Percentiles rank a stretch among this genome's conserved stretches.
Conservation (phyloP, 2,329 filamentous ascomycete genomes). For the Davidsoniella australis region DNA sequence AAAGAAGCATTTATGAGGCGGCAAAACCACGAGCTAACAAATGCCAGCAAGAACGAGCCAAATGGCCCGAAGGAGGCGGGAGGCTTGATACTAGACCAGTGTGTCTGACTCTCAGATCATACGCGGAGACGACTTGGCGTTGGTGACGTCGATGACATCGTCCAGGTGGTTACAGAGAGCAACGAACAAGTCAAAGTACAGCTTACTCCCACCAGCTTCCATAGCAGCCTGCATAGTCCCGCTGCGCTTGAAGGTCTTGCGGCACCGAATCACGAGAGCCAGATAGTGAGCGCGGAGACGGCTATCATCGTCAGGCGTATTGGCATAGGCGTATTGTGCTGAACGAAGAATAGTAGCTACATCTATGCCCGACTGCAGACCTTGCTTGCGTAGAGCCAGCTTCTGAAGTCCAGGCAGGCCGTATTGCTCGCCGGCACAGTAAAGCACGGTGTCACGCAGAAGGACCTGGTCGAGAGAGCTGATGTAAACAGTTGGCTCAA, state of each 20-base stretch:
- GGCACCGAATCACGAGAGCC: constrained; percentile 90
- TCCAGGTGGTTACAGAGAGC: constrained; percentile 97
- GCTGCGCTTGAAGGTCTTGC: constrained; percentile 94
- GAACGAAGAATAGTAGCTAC: constrained; percentile 81
- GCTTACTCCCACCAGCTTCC: constrained; percentile 74
- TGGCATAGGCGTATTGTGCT: constrained; percentile 86
- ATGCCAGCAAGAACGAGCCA: background rate
- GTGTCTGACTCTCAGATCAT: constrained; percentile 28
- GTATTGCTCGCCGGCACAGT: constrained; percentile 83
- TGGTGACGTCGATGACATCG: constrained; percentile 78
- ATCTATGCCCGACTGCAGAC: constrained; percentile 80
- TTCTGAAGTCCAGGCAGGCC: constrained; percentile 84
- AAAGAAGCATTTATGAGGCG: background rate
- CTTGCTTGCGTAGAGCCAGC: constrained; percentile 84
- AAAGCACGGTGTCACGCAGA: constrained; percentile 83
- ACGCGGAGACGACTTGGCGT: constrained; percentile 37
- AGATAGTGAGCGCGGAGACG: constrained; percentile 92
- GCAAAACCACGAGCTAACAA: background rate
- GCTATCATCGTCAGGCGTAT: constrained; percentile 86
- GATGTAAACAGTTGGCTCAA: constrained; percentile 62
- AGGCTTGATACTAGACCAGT: too few species aligned
- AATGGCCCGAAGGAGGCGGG: too few species aligned
- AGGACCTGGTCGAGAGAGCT: constrained; percentile 56
- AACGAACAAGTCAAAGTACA: constrained; percentile 97
- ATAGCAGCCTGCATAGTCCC: constrained; percentile 98